These are phyloP conservation scores for Saccharomyces hybrid DNA, from an alignment of 1,139 yeast species.

Conservation along the genomic window DNA sequence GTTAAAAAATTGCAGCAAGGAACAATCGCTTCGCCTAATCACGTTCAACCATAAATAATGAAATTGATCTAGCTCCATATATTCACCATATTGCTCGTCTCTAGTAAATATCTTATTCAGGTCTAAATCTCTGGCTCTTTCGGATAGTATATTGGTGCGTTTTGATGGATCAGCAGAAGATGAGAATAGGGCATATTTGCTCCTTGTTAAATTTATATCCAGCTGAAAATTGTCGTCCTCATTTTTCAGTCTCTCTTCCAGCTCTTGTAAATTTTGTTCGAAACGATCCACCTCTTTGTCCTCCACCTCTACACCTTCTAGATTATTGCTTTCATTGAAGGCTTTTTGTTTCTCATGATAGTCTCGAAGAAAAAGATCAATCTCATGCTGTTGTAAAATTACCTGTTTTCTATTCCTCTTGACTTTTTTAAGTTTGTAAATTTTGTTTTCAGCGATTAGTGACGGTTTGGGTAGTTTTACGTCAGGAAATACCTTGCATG, in stretches of 20 bases:
- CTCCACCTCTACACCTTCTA: background rate
- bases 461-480: conserved; percentile 9
- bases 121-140: conserved; percentile 44
- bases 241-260: conserved; percentile 32
- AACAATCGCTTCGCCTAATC: conserved; percentile 27
- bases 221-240: conserved; percentile 31
- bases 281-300: conserved; percentile 37
- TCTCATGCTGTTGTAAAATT: conserved; percentile 66
- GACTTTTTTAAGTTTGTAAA: conserved; percentile 27
- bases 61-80: conserved; percentile 47
- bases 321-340: background rate
- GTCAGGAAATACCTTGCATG: conserved; percentile 8
- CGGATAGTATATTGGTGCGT: conserved; percentile 38
- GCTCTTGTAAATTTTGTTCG: conserved; percentile 35
- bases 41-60: conserved; percentile 49
- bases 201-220: conserved; percentile 19
- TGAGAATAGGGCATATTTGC: conserved; percentile 22
- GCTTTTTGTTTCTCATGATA: conserved; percentile 37
- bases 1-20: conserved; percentile 49
- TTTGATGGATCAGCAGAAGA: conserved; percentile 7
- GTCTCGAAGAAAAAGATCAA: conserved; percentile 44
- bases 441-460: conserved; percentile 11
- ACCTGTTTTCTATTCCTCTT: conserved; percentile 37
- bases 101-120: conserved; percentile 46
- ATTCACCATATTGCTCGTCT: conserved; percentile 60